Evolutionary conservation across 371 early-diverging fungal genomes (phyloP), one percentile per base, ranked within the genome.

Genomic region (Fennellomyces sp.): DNA sequence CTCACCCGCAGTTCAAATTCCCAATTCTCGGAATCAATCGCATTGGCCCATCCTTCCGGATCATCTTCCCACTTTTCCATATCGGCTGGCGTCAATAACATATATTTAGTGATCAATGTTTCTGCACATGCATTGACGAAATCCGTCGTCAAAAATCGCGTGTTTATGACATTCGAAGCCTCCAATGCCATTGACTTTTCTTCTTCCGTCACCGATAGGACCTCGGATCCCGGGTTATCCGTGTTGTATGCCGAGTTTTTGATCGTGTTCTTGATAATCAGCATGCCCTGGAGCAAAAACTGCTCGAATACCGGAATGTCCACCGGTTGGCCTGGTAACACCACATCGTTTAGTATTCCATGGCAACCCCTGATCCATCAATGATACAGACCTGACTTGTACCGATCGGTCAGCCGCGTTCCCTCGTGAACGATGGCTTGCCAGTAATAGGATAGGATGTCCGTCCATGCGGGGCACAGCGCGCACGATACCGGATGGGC

Each of bases 11-110:
- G 63, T 57, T 90, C 90, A 70, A 85, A 94, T 61, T 88, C 91
- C 92, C 94, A 95, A 41, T 91, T 88, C 63, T 95, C 95, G 10
- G 91, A 82, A 56, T 92, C 94, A 19, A 92, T 87, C 13, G 88
- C 87, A 39, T 83, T 77, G 10, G 91, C 72, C 89, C 92, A 97
- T 2, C 81, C 85, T 73, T 97, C 96, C 5, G 96, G 94, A 63
- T 91, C 92, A 2, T 90, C 87, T 49, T 91, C 88, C 96, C 95
- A 96, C 65, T 73, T 73, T 26, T 73, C 80, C 58, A 94, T 69
- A 67, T 96, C 96, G 10, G 72, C 78, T 0, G 81, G 76, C 19
- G 82, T 82, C 28, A 94, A 68, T 8, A 86, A 72, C 75, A 97
- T 78, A 56, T 93, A 95, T 56, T 87, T 82, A 5, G 88, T 79